Base-by-base conservation (phyloP, 139 green algal species). In the Haematococcus lacustris region DNA sequence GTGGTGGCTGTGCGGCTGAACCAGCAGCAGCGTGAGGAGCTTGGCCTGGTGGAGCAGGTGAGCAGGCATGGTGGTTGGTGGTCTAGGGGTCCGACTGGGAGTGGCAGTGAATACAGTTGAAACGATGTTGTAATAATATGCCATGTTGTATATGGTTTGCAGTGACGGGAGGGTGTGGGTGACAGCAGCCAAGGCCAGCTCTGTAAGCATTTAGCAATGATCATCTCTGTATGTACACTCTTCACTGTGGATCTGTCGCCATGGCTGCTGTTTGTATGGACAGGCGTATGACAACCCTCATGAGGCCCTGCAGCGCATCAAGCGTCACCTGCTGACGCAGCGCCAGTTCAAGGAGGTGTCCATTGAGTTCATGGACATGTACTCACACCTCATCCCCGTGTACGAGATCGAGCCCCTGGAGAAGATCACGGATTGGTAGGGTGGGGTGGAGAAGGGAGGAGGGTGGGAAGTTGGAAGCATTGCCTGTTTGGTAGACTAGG, bases 221-320 rank as follows among this genome's bases (percentile, higher is more conserved):
- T n/a, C n/a, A n/a, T n/a, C n/a, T n/a, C n/a, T n/a, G n/a, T n/a
- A n/a, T n/a, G n/a, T n/a, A n/a, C n/a, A n/a, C n/a, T n/a, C n/a
- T n/a, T n/a, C n/a, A n/a, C n/a, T n/a, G n/a, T n/a, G n/a, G n/a
- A 57, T n/a, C 47, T 57, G 47, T n/a, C 47, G 47, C 47, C 47
- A 21, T 21, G 17, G 13, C n/a, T 38, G 23, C 5, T 70, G 38
- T 50, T 72, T 25, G 6, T 7, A 71, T 41, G n/a, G 32, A 23
- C 73, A 89, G 86, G 96, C 96, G 39, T 99, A 99, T 75, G 96
- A 99, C 91, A 99, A 99, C 87, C 96, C 96, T 1, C 96, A 99
- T 76, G 96, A 99, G 87, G 92, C 93, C 38, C 83, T 99, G 71
- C 90, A 90, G 51, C 88, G 96, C 69, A 98, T 99, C 88, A 99